Evolutionary conservation across 345 rosid species (phyloP).

Genomic region (Eucalyptus erythrocorys): DNA sequence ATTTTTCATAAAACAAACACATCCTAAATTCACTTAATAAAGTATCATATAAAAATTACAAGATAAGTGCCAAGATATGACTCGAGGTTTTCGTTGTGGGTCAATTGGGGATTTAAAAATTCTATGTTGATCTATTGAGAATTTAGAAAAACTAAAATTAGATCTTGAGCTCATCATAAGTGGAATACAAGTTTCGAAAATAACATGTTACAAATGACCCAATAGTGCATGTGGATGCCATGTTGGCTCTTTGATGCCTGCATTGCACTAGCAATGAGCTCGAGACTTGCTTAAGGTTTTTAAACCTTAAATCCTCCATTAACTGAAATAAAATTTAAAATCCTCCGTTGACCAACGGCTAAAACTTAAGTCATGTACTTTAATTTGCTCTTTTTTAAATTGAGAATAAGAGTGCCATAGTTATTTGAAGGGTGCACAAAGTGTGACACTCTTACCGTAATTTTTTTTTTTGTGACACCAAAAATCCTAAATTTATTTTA

Average conservation of each 20-base stretch:
- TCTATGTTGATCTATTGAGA: too few relatives aligned
- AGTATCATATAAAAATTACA: neutral
- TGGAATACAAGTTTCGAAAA: neutral
- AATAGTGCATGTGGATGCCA: neutral
- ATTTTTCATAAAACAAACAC: neutral
- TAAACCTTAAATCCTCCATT: neutral
- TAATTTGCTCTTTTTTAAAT: neutral
- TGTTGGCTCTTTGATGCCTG: neutral
- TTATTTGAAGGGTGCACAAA: neutral
- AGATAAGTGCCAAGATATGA: neutral
- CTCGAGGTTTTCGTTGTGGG: neutral
- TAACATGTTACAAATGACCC: neutral
- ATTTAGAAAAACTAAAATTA: too few relatives aligned
- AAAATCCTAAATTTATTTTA: too few relatives aligned
- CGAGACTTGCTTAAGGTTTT: neutral
- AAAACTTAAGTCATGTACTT: neutral
- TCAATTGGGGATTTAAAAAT: neutral
- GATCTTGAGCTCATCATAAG: neutral
- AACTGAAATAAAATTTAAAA: neutral
- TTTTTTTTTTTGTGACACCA: too few relatives aligned
- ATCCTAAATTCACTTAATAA: neutral
- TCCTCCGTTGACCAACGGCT: neutral
- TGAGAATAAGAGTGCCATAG: neutral
- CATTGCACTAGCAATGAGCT: neutral
- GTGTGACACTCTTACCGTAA: too few relatives aligned